Evolutionary conservation across 164 flowering plant genomes (phyloP).

Genomic region (Tetrastigma voinierianum): DNA sequence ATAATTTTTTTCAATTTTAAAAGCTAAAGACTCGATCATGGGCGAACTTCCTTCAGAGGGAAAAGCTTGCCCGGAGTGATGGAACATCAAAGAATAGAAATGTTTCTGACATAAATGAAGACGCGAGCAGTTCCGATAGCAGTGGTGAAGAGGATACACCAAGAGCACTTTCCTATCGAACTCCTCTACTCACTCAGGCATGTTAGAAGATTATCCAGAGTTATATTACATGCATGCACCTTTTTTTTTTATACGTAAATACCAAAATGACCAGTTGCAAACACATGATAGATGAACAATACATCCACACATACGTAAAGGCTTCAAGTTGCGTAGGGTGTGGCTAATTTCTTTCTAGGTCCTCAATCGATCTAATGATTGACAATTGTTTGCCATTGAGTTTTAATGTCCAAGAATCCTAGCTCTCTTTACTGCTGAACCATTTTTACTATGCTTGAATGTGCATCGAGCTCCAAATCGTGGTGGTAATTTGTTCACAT

Average conservation of each 20-base stretch:
- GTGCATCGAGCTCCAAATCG: too few relatives aligned
- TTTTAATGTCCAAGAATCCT: too few relatives aligned
- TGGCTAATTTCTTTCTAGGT: too few relatives aligned
- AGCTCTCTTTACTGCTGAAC: too few relatives aligned
- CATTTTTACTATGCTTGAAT: too few relatives aligned
- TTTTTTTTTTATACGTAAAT: neutral
- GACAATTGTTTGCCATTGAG: too few relatives aligned
- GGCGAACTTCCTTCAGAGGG: slow-evolving; percentile 36
- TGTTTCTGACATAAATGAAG: slow-evolving; percentile 42
- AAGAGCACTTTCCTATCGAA: slow-evolving; percentile 55
- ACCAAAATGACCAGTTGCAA: too few relatives aligned
- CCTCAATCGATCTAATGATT: too few relatives aligned
- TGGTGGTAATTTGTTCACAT: too few relatives aligned
- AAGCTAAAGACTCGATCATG: neutral
- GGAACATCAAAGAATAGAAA: slow-evolving; percentile 55
- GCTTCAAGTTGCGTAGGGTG: too few relatives aligned
- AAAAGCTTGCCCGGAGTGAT: slow-evolving; percentile 36
- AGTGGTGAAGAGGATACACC: slow-evolving; percentile 73
- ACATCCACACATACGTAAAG: too few relatives aligned
- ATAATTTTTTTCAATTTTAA: neutral
- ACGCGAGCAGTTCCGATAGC: slow-evolving; percentile 69
- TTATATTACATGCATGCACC: neutral
- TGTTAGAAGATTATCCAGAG: slow-evolving; percentile 14
- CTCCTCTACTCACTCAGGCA: slow-evolving; percentile 84
- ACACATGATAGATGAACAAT: too few relatives aligned